Evolutionary conservation across 2,329 filamentous ascomycete species (phyloP), one percentile per base, ranked within the genome.

Genomic region (Aspergillus novoparasiticus): DNA sequence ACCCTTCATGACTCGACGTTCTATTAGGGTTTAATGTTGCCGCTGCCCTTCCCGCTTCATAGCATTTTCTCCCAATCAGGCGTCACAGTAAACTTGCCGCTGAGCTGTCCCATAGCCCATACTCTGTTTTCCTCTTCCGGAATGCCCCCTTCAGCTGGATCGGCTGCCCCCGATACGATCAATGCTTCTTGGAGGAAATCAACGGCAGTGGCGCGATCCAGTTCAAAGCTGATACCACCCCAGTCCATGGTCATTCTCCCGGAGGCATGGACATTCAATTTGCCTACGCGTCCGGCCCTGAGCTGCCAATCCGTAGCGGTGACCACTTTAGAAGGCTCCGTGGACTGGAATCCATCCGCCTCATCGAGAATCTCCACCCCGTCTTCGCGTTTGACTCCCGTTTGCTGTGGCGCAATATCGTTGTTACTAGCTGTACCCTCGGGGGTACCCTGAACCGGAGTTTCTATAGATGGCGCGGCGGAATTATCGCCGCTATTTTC

Each of bases 101-200:
- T 86, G n/a, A 89, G 80, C 69, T 87, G 83, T 10, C 87, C 87
- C 79, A 89, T 85, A 3, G 83, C 83, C 75, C 83, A 83, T 43
- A 84, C 81, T 61, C 80, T 78, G 50, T 80, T 76, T 21, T 80
- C 74, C 21, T 74, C 74, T 23, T 75, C 72, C 5, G 65, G 62
- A 10, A 66, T 57, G 28, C 70, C 72, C 50, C 64, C 71, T 28
- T 68, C 66, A 23, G 62, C 48, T 21, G 64, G 50, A 63, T 70
- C 28, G 69, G 71, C 55, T 12, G 67, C 67, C 57, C 66, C 69
- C 59, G 76, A 78, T 32, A 76, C 72, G 28, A 81, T 76, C 28
- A 89, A 78, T 0, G 86, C 84, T 71, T 89, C 87, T 74, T 90
- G 86, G 63, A 88, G 73, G 69, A 89, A 89, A 28, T 81, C 80